Base-by-base conservation (phyloP, 768 basidiomycete genomes). In the Mycena maculata region DNA sequence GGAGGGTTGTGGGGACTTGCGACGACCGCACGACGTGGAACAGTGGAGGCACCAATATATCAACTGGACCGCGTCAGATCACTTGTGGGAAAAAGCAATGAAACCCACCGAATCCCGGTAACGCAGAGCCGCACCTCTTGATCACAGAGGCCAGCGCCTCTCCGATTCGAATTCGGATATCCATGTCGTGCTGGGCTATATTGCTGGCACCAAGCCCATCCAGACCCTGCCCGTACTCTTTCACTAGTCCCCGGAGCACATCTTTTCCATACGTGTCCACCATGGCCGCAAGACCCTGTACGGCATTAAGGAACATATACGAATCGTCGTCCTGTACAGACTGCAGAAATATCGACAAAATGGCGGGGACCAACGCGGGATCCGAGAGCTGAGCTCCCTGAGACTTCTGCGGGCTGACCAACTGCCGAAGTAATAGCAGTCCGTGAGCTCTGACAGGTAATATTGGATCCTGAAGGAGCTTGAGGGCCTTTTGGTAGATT, bases 391-490 rank as follows among this genome's bases (percentile, higher is more conserved):
- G 71, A 48, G 49, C 41, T 18, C 41, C 49, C 47, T 27, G 72
- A 65, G 9, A 74, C 74, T 20, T 70, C 60, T 30, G 72, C 44
- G 84, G 79, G 25, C 84, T 81, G 22, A 96, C 89, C 27, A 98
- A 87, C 66, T 94, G 87, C 52, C 92, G 89, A 23, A 99, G 84
- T 25, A 96, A 83, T 39, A 94, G 82, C 3, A 98, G 82, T 8
- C 97, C 97, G 75, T 98, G 96, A 0, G 94, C 97, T 50, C 96
- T 91, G 42, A 99, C 96, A 23, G 97, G 96, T 12, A 98, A 84
- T 38, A 97, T 88, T 1, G 94, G 92, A 76, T 99, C 97, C 77
- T 96, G 93, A 13, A 98, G 81, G 27, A 96, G 86, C 69, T 90
- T 92, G 20, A 98, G 83, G 3, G 96, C 94, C 71, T 92, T 91